A percentile compares a stretch with the other conserved stretches of the same genome.
Conservation (phyloP, 2,329 filamentous ascomycete species). For the Nigrospora osmanthi region DNA sequence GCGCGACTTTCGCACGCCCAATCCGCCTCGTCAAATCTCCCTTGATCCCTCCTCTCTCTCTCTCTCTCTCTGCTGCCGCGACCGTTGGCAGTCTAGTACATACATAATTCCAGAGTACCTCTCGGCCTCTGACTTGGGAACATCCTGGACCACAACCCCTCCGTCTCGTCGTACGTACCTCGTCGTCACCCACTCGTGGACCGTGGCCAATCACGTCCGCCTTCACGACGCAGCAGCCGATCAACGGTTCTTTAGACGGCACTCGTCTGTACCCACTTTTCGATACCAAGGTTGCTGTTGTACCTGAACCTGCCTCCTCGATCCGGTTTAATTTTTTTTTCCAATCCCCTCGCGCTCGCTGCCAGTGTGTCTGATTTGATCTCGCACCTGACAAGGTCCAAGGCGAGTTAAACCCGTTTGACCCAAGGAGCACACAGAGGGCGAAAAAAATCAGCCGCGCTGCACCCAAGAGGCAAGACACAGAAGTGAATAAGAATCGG, state of each 20-base stretch:
- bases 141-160: neutral
- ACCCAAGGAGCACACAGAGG: neutral
- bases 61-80: no score
- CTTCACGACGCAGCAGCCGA: neutral
- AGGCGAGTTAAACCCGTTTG: slow-evolving; percentile 1
- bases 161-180: neutral
- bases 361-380: neutral
- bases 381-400: slow-evolving; percentile 1
- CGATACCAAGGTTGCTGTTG: neutral
- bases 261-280: slow-evolving; percentile 1
- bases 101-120: no score
- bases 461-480: slow-evolving; percentile 10
- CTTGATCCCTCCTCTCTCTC: no score
- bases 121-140: neutral
- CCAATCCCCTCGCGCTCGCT: neutral
- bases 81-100: no score
- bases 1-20: no score
- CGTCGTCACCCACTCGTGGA: slow-evolving; percentile 3
- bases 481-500: slow-evolving; percentile 22
- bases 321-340: slow-evolving; percentile 1
- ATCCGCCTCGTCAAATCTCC: no score
- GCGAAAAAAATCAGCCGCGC: slow-evolving; percentile 1
- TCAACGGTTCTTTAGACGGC: slow-evolving; percentile 9
- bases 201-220: neutral
- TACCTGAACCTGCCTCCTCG: slow-evolving; percentile 5